Percentiles rank a stretch among this genome's conserved stretches.
These are phyloP conservation scores for Pseudozyma pruni DNA, from an alignment of 1,284 basidiomycete species.

Conservation along the genomic window DNA sequence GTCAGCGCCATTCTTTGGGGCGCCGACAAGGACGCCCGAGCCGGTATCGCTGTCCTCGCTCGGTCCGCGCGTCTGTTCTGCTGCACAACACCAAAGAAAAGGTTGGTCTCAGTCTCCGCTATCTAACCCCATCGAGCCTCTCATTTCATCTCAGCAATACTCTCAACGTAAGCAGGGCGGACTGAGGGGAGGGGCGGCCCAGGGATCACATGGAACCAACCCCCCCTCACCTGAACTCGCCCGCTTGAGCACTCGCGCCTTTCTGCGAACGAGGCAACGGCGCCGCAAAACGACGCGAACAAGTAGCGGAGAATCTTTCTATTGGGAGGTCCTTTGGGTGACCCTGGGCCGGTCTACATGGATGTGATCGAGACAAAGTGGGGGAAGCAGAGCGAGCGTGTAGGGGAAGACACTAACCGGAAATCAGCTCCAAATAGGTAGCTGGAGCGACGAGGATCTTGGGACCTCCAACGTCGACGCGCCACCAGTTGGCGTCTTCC, in stretches of 20 bases:
- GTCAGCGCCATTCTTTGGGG: conserved; percentile 22
- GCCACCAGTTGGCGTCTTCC: conserved; percentile 66
- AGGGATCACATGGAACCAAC: conserved; percentile 37
- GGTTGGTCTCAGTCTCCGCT: too few species aligned
- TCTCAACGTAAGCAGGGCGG: too few species aligned
- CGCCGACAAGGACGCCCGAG: conserved; percentile 30
- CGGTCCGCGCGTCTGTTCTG: too few species aligned
- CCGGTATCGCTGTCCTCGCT: conserved; percentile 39
- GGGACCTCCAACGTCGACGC: conserved; percentile 52
- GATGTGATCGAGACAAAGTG: conserved; percentile 5
- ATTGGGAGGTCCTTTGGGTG: conserved; percentile 24
- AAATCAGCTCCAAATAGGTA: conserved; percentile 62
- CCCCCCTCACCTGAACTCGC: conserved; percentile 22
- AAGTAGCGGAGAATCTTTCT: too few species aligned
- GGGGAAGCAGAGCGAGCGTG: conserved; percentile 10
- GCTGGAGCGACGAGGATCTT: conserved; percentile 63
- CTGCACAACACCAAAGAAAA: too few species aligned
- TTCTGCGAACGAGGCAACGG: too few species aligned
- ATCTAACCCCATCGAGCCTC: too few species aligned
- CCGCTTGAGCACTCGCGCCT: too few species aligned
- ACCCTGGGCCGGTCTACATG: conserved; percentile 17
- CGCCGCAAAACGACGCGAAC: too few species aligned
- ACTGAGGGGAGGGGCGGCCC: too few species aligned
- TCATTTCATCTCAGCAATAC: too few species aligned
- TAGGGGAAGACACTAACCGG: conserved; percentile 57